phyloP scores from a whole-genome alignment of 176 grass and related monocot species.

The Guadua angustifolia region DNA sequence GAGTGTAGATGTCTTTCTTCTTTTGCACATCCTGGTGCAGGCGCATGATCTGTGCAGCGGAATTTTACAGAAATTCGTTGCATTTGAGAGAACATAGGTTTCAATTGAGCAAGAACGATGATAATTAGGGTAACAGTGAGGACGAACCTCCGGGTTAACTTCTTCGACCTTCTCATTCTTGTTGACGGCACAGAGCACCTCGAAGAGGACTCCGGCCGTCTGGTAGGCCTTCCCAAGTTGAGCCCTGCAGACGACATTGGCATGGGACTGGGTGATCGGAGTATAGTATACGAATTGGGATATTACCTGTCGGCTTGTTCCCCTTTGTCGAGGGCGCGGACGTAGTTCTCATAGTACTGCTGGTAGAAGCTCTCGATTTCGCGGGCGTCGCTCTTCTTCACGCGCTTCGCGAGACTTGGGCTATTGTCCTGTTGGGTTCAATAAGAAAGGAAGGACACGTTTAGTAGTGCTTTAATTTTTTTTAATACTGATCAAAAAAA shows the following conservation, averaged over 20 bases:
- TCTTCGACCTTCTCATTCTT: slow-evolving; percentile 96
- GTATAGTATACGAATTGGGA: slow-evolving; percentile 12
- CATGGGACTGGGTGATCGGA: slow-evolving; percentile 8
- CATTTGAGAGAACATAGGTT: slow-evolving; percentile 41
- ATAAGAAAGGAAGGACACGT: neutral
- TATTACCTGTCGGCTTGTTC: slow-evolving; percentile 89
- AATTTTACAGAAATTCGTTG: slow-evolving; percentile 33
- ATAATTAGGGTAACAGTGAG: slow-evolving; percentile 17
- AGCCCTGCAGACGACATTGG: slow-evolving; percentile 48
- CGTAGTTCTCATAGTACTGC: slow-evolving; percentile 93
- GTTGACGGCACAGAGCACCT: slow-evolving; percentile 91
- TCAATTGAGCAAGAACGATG: slow-evolving; percentile 14
- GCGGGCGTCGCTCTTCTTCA: slow-evolving; percentile 88
- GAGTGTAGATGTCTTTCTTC: slow-evolving; percentile 82
- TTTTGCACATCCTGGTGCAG: slow-evolving; percentile 82
- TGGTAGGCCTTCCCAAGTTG: slow-evolving; percentile 96
- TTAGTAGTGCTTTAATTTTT: no score
- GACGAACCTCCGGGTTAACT: slow-evolving; percentile 79
- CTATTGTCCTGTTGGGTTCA: slow-evolving; percentile 72
- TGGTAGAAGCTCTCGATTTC: slow-evolving; percentile 99
- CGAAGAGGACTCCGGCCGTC: slow-evolving; percentile 85
- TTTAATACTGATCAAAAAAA: no score
- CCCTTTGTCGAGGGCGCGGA: slow-evolving; percentile 81
- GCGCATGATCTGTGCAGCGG: slow-evolving; percentile 70
- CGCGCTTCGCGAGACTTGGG: slow-evolving; percentile 72